Percentiles rank a stretch among this genome's conserved stretches.
Conservation (phyloP, 345 rosid genomes). For the Eucalyptus camaldulensis region DNA sequence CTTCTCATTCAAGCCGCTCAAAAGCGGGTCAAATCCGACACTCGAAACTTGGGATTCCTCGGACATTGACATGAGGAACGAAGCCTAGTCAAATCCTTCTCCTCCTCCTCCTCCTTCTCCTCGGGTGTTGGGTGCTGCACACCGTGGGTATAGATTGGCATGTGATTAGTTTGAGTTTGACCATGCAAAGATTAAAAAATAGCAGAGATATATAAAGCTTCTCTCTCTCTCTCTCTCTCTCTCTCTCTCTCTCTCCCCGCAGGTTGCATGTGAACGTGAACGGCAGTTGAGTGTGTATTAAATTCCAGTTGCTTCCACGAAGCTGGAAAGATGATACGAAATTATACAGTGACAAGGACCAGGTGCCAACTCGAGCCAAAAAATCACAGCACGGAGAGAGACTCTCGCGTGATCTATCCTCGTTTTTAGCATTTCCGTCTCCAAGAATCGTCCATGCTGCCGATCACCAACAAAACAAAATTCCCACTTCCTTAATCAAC, state of each 20-base stretch:
- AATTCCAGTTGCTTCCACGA: not conserved
- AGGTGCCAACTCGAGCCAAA: not conserved
- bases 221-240: not conserved
- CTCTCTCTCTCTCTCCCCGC: not conserved
- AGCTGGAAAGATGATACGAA: not conserved
- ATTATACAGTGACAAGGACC: not conserved
- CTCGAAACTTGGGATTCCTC: slow-evolving; percentile 6
- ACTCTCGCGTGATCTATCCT: not conserved
- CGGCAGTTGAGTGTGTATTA: not conserved
- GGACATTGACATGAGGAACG: slow-evolving; percentile 19
- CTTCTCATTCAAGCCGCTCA: slow-evolving; percentile 89
- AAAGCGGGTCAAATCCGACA: slow-evolving; percentile 58
- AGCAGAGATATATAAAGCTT: not conserved
- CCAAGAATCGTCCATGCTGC: not conserved
- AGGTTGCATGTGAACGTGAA: not conserved
- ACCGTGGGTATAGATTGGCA: not conserved
- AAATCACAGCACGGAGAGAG: not conserved
- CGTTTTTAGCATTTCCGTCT: not conserved
- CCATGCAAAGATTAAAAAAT: not conserved
- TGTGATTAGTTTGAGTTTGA: not conserved
- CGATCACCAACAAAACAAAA: not conserved
- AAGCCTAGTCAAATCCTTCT: not conserved
- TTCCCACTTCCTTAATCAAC: not conserved
- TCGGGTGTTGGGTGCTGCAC: not conserved
- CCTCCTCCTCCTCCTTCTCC: not conserved